These are phyloP conservation scores for Lactarius sp. DNA, from an alignment of 768 basidiomycete species.

Conservation along the genomic window DNA sequence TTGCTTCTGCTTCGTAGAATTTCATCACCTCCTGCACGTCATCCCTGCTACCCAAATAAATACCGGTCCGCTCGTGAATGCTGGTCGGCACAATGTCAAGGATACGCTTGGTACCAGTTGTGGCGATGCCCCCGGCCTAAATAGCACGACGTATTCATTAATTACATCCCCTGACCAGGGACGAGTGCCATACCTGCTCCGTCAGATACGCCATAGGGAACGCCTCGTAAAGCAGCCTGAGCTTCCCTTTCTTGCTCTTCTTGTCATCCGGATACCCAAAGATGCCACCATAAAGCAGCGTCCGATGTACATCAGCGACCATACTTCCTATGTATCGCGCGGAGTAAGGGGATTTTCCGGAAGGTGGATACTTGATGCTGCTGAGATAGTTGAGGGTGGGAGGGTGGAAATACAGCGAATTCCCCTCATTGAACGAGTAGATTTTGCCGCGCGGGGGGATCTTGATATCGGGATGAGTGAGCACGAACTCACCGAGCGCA, in stretches of 20 bases:
- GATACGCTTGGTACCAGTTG: constrained; percentile 91
- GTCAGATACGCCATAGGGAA: constrained; percentile 97
- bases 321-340: constrained; percentile 96
- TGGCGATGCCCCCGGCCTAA: constrained; percentile 93
- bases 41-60: constrained; percentile 90
- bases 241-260: constrained; percentile 94
- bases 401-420: constrained; percentile 87
- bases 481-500: constrained; percentile 93
- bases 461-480: constrained; percentile 95
- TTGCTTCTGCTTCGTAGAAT: constrained; percentile 56
- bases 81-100: constrained; percentile 81
- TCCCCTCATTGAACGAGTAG: constrained; percentile 99
- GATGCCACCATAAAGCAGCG: constrained; percentile 94
- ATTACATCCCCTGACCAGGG: constrained; percentile 18
- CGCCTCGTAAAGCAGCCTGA: constrained; percentile 92
- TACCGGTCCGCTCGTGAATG: constrained; percentile 90
- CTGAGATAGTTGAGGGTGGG: constrained; percentile 80
- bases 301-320: constrained; percentile 98
- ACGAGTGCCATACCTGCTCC: constrained; percentile 61
- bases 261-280: constrained; percentile 98
- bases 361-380: constrained; percentile 84
- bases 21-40: constrained; percentile 88
- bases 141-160: constrained; percentile 20
- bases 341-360: constrained; percentile 80
- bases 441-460: constrained; percentile 96